phyloP scores from a whole-genome alignment of 2,329 filamentous ascomycete genomes.

The Neofusicoccum laricinum region DNA sequence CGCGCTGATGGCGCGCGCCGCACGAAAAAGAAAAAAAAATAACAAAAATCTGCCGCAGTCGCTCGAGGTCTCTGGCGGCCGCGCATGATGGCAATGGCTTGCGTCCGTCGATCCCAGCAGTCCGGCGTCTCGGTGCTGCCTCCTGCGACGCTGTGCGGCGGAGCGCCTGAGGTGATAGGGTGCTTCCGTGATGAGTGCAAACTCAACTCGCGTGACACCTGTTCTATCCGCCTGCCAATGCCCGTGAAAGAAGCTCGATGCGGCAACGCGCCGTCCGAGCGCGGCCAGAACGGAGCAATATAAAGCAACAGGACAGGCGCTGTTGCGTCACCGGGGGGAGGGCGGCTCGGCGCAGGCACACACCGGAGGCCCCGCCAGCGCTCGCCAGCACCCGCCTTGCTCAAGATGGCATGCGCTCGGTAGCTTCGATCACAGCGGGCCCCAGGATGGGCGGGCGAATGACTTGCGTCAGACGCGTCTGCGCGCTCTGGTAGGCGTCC shows the following conservation, averaged over 20 bases:
- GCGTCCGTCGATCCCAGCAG: neutral
- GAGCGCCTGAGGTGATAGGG: neutral
- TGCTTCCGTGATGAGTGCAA: neutral
- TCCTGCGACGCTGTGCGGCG: neutral
- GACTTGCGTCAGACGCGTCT: neutral
- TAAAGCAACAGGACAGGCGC: neutral
- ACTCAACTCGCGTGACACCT: neutral
- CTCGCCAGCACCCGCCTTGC: neutral
- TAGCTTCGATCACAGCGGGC: neutral
- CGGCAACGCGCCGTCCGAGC: neutral
- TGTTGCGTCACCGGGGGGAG: neutral
- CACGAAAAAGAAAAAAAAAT: neutral
- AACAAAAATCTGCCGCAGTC: neutral
- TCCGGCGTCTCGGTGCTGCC: no score
- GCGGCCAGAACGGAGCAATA: neutral
- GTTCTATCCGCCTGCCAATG: neutral
- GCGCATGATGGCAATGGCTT: neutral
- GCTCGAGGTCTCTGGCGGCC: neutral
- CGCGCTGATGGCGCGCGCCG: conserved; percentile 8
- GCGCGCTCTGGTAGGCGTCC: neutral
- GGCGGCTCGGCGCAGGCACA: neutral
- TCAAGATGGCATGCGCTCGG: neutral
- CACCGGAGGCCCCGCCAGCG: neutral
- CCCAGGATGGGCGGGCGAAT: neutral
- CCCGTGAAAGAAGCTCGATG: neutral